Base-by-base conservation (phyloP, 1,139 yeast species). In the Scheffersomyces titani region DNA sequence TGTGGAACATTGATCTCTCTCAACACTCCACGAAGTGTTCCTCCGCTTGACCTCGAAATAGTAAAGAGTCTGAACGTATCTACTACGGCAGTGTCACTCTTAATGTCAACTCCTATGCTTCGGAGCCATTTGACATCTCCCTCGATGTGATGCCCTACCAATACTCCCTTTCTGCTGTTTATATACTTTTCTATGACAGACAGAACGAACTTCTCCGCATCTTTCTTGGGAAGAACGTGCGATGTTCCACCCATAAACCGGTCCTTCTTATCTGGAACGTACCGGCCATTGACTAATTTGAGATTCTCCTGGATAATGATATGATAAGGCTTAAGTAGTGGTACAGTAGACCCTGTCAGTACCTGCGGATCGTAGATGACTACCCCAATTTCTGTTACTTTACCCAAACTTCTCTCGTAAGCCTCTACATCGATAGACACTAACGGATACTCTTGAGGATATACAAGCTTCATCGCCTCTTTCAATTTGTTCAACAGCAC, bases 351-450 rank as follows among this genome's bases (percentile, higher is more conserved):
- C 44, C 57, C 58, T 49, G 55, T 50, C 58, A 63, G 70, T 30
- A 54, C 54, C 22, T 46, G 49, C 5, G 72, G 70, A 51, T 69
- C 72, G 54, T 68, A 68, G 18, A 68, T 58, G 22, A 67, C 63
- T 11, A 68, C 55, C 2, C 72, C 72, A 19, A 69, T 61, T 54
- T 69, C 72, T 1, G 72, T 68, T 19, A 69, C 62, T 22, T 58
- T 57, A 13, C 48, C 55, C 22, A 58, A 60, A n/a, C 56, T 52
- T 44, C 59, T 51, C 49, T 69, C 72, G 56, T 62, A 68, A 9
- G 71, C 72, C 56, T 69, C 72, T 20, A 68, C 65, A 50, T 69
- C 72, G 19, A 69, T 60, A 7, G 69, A 61, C 13, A 70, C 67
- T 46, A 70, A 56, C 19, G 72, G 72, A 44, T 57, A 56, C 44